These are phyloP conservation scores for Abrus precatorius DNA, from an alignment of 306 rosid genomes.

Conservation along the genomic window DNA sequence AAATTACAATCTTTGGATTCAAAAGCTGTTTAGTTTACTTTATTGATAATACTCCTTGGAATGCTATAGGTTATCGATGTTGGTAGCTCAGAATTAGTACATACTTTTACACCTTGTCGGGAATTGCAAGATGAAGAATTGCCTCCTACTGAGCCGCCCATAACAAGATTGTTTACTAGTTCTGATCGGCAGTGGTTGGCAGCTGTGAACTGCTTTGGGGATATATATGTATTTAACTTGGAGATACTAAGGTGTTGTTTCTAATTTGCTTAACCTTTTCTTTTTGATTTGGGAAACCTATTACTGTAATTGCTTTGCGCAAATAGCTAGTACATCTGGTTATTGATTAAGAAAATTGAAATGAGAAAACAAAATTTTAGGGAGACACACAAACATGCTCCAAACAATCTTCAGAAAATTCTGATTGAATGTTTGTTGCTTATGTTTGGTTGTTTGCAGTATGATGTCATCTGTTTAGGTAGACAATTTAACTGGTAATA, in stretches of 20 bases:
- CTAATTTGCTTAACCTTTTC: conserved; percentile 2
- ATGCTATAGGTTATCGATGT: conserved; percentile 77
- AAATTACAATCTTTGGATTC: conserved; percentile 15
- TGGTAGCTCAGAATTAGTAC: conserved; percentile 61
- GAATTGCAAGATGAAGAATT: conserved; percentile 63
- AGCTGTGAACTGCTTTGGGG: conserved; percentile 98
- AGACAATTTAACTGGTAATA: not conserved
- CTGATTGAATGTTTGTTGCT: not conserved
- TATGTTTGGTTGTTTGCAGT: not conserved
- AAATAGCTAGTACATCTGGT: conserved; percentile 18
- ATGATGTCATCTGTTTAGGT: not conserved
- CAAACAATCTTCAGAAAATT: not conserved
- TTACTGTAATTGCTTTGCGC: conserved; percentile 3
- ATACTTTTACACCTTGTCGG: conserved; percentile 77
- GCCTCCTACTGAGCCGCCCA: conserved; percentile 88
- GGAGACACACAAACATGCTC: not conserved
- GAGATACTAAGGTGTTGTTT: conserved; percentile 73
- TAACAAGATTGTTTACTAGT: conserved; percentile 88
- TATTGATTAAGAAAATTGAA: not conserved
- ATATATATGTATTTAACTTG: conserved; percentile 84
- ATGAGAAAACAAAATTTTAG: not conserved
- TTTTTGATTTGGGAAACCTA: not conserved
- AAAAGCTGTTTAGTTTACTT: conserved; percentile 20
- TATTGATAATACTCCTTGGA: conserved; percentile 35
- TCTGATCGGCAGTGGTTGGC: conserved; percentile 98